phyloP scores from a whole-genome alignment of 768 basidiomycete species.

The Scleroderma bovista region DNA sequence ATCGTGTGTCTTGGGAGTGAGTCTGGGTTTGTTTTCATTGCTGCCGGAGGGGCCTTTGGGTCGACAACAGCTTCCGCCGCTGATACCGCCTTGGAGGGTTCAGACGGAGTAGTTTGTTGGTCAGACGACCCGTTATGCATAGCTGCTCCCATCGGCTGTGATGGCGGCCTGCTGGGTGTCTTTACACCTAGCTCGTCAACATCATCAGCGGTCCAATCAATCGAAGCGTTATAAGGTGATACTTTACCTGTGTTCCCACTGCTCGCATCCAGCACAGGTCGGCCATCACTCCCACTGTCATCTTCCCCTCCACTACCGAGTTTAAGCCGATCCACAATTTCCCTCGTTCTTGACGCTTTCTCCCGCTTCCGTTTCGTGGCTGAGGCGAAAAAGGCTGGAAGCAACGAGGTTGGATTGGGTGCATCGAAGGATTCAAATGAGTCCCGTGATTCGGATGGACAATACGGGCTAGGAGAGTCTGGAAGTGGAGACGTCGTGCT shows the following conservation, averaged over 20 bases:
- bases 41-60: background rate
- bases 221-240: background rate
- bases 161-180: background rate
- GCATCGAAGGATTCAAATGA: background rate
- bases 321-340: conserved; percentile 23
- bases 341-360: conserved; percentile 23
- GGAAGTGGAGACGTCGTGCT: background rate
- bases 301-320: background rate
- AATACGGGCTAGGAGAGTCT: background rate
- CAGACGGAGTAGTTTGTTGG: background rate
- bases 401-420: conserved; percentile 10
- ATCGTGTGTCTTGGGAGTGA: background rate
- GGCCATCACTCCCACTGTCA: background rate
- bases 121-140: background rate
- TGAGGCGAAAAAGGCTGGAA: conserved; percentile 21
- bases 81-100: background rate
- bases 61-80: background rate
- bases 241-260: background rate
- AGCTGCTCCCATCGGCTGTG: background rate
- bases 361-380: conserved; percentile 17
- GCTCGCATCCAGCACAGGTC: background rate
- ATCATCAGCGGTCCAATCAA: background rate
- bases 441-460: background rate
- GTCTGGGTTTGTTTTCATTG: background rate
- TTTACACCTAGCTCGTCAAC: background rate